Conservation (phyloP, 495 filamentous ascomycete species). For the Podospora didyma region DNA sequence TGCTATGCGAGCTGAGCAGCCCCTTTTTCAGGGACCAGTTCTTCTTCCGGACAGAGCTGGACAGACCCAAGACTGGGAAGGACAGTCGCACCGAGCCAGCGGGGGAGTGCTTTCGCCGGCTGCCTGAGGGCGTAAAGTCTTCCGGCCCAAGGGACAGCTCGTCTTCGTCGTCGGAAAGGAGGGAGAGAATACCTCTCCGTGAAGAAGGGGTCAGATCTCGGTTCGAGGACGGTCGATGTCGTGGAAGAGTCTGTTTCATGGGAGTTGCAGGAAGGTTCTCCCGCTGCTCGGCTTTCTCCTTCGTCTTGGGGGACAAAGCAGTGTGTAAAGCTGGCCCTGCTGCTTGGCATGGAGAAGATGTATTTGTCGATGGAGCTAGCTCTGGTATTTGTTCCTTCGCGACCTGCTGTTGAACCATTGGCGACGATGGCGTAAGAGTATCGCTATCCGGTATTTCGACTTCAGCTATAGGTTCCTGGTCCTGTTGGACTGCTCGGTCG, state of each 20-base stretch:
- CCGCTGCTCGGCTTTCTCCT: neutral
- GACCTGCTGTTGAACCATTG: no score
- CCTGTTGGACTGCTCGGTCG: neutral
- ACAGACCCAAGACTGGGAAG: neutral
- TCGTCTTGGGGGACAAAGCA: neutral
- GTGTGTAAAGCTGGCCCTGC: neutral
- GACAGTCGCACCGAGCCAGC: neutral
- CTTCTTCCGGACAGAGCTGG: neutral
- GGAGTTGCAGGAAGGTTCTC: neutral
- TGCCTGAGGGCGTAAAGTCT: constrained; percentile 22
- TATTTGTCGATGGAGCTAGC: neutral
- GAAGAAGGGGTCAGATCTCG: neutral
- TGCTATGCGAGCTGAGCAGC: neutral
- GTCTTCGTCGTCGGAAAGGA: constrained; percentile 23
- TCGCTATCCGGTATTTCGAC: no score
- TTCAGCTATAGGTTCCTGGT: neutral
- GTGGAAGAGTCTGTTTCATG: neutral
- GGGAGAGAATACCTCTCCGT: constrained; percentile 20
- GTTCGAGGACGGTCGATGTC: constrained; percentile 1
- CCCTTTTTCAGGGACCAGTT: neutral
- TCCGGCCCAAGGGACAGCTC: constrained; percentile 29
- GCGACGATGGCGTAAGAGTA: no score
- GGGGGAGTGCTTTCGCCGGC: constrained; percentile 4
- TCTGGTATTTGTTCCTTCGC: no score
- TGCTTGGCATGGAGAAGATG: neutral